These are phyloP conservation scores for Sugiyamaella novakii DNA, from an alignment of 1,139 yeast species.

Conservation along the genomic window DNA sequence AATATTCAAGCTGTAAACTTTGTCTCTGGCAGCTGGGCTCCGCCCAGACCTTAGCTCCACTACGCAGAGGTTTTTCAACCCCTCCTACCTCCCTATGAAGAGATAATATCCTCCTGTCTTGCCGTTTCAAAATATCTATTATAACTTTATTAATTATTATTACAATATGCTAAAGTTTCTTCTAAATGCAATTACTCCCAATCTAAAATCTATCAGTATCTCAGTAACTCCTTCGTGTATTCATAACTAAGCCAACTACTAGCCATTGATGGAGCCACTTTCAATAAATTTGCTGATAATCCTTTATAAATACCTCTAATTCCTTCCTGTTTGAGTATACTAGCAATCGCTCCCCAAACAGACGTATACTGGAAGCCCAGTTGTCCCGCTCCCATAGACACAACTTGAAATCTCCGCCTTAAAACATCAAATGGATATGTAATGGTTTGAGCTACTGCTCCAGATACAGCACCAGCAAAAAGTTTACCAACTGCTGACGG, in stretches of 20 bases:
- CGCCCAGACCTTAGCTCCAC: background rate
- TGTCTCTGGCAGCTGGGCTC: slow-evolving; percentile 9
- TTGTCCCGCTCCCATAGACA: slow-evolving; percentile 68
- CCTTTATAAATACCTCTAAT: slow-evolving; percentile 83
- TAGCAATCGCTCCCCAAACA: slow-evolving; percentile 67
- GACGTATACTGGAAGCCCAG: slow-evolving; percentile 79
- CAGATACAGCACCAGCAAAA: slow-evolving; percentile 80
- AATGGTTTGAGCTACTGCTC: slow-evolving; percentile 79
- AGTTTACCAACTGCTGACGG: slow-evolving; percentile 58
- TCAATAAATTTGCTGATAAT: slow-evolving; percentile 81
- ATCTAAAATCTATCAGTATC: slow-evolving; percentile 12
- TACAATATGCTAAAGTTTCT: slow-evolving; percentile 1
- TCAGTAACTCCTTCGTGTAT: slow-evolving; percentile 49
- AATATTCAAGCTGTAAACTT: too few species aligned
- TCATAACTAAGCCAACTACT: slow-evolving; percentile 91
- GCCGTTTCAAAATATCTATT: too few species aligned
- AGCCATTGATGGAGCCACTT: slow-evolving; percentile 94
- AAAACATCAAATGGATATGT: slow-evolving; percentile 91
- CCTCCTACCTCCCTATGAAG: background rate
- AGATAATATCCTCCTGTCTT: too few species aligned
- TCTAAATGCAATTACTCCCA: slow-evolving; percentile 4
- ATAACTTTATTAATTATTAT: background rate
- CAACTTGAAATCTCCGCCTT: slow-evolving; percentile 87
- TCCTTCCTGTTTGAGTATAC: slow-evolving; percentile 76
- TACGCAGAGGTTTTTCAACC: background rate